Percentiles rank a stretch among this genome's conserved stretches.
Evolutionary conservation across 2,329 filamentous ascomycete species (phyloP).

Genomic region (Alternaria postmessia): DNA sequence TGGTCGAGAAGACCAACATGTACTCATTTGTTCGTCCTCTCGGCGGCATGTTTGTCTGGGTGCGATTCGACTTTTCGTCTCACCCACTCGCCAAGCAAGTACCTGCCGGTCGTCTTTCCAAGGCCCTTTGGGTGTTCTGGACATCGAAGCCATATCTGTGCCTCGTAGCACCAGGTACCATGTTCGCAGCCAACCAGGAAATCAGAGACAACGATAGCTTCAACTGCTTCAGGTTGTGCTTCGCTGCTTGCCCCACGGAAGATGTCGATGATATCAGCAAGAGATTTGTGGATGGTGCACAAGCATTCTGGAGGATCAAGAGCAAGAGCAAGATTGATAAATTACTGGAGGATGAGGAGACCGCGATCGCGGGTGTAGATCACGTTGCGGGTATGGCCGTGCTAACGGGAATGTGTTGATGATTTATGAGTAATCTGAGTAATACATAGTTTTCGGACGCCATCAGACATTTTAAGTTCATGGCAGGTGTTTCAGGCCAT

Average conservation of each 20-base stretch:
- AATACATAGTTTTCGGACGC: background rate
- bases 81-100: slow-evolving; percentile 72
- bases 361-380: slow-evolving; percentile 17
- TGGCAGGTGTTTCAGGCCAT: background rate
- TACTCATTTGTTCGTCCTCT: slow-evolving; percentile 81
- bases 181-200: slow-evolving; percentile 74
- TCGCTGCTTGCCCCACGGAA: slow-evolving; percentile 80
- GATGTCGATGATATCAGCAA: slow-evolving; percentile 69
- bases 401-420: slow-evolving; percentile 43
- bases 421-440: background rate
- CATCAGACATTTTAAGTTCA: background rate
- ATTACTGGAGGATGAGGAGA: slow-evolving; percentile 56
- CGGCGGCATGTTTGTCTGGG: slow-evolving; percentile 93
- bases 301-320: slow-evolving; percentile 80
- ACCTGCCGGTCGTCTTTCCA: slow-evolving; percentile 65
- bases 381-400: slow-evolving; percentile 37
- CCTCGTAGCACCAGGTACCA: slow-evolving; percentile 72
- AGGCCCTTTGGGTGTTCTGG: slow-evolving; percentile 75
- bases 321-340: slow-evolving; percentile 71
- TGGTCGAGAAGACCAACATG: slow-evolving; percentile 76
- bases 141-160: slow-evolving; percentile 74
- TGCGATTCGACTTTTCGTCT: slow-evolving; percentile 72
- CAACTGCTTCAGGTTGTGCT: slow-evolving; percentile 80
- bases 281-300: slow-evolving; percentile 72
- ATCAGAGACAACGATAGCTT: slow-evolving; percentile 68